Conservation (phyloP, 75 land plant species). For the Picea glauca region DNA sequence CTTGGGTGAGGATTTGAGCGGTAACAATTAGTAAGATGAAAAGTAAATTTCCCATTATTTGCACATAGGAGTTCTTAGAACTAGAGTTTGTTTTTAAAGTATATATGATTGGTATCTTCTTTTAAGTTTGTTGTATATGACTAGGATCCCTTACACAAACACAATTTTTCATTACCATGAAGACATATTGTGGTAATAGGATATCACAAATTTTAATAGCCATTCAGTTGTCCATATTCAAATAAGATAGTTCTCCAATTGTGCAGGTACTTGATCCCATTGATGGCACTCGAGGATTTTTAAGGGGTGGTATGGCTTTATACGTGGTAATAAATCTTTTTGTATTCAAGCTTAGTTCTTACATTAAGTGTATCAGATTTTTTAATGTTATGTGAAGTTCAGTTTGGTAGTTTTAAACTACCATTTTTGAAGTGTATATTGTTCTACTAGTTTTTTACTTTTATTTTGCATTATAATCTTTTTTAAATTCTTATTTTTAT, state of each 20-base stretch:
- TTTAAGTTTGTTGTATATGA: not conserved
- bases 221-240: not conserved
- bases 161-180: not conserved
- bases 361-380: no score
- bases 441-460: no score
- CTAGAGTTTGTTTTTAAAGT: not conserved
- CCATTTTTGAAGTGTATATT: no score
- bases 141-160: not conserved
- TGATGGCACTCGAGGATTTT: constrained; percentile 89
- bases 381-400: no score
- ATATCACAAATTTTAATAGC: not conserved
- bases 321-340: constrained; percentile 60
- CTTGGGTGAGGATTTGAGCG: no score
- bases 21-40: no score
- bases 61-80: no score
- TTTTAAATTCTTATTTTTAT: no score
- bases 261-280: constrained; percentile 89
- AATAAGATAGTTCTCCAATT: not conserved
- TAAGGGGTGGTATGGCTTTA: constrained; percentile 68
- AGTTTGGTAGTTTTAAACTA: no score
- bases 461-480: no score
- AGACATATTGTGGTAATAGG: not conserved
- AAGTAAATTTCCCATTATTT: no score
- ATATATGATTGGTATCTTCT: not conserved
- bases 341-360: no score